Base-by-base conservation (phyloP, 306 rosid genomes). In the Hylodesmum podocarpum region DNA sequence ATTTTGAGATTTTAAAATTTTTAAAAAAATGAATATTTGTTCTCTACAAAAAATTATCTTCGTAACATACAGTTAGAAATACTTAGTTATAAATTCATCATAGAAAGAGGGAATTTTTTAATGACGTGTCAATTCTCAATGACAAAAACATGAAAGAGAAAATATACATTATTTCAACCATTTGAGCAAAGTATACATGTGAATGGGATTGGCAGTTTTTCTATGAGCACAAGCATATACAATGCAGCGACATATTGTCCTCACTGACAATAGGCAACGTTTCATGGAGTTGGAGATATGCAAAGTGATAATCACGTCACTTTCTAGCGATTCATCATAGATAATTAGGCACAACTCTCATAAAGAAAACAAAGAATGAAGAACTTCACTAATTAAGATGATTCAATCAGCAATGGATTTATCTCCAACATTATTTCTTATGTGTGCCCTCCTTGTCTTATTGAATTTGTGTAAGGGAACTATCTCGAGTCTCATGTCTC, bases 221-320 rank as follows among this genome's bases (percentile, higher is more conserved):
- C 6, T 71, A 50, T 18, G 66, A 51, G 59, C 83, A 71, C 73
- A 79, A 49, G 34, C 31, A 63, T 50, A 40, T 9, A 55, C 19
- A 79, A 24, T 41, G 79, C 80, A 66, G 70, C 15, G 80, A 80
- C 79, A 54, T 12, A 22, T 80, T 73, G 84, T 80, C 83, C 39
- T 53, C 55, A 36, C 21, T 59, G 25, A 28, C 55, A 8, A 0
- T 57, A 7, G 22, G 21, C 78, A 49, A 39, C 34, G 4, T 53
- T 71, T 24, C n/a, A 34, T 27, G 70, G 72, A 54, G 27, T 41
- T 15, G 28, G 53, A 73, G 51, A 46, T 33, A 43, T 18, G 73
- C 64, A 54, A 18, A 72, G 22, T 28, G 47, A 64, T 47, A 57
- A 55, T 44, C 27, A 66, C 24, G 58, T 80, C 80, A 57, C 66